These are phyloP conservation scores for Colletotrichum eremochloae DNA, from an alignment of 2,329 filamentous ascomycete genomes.

Conservation along the genomic window DNA sequence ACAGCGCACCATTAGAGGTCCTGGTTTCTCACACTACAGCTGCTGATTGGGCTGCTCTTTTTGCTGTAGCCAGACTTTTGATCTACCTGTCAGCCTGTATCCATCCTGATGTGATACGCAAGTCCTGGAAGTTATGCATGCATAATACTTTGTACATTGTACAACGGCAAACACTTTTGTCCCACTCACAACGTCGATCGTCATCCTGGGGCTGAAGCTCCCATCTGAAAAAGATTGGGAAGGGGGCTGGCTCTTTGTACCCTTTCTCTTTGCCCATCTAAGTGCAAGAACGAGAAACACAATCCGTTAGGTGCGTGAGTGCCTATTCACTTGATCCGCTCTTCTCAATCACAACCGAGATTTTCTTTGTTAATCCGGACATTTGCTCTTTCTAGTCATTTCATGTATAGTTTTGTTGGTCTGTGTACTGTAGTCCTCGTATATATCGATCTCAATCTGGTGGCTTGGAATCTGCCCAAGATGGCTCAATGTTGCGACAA, in stretches of 20 bases:
- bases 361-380: background rate
- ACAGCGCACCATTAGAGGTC: too few species aligned
- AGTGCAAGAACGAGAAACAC: background rate
- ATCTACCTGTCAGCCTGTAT: too few species aligned
- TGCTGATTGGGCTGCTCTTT: too few species aligned
- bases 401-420: background rate
- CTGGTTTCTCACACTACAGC: too few species aligned
- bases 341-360: background rate
- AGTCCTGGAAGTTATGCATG: background rate
- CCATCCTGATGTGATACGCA: background rate
- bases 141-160: background rate
- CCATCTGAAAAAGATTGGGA: background rate
- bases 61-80: too few species aligned
- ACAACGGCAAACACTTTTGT: too few species aligned
- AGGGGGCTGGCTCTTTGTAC: background rate
- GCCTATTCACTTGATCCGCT: background rate
- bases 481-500: slow-evolving; percentile 74
- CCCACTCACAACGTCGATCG: background rate
- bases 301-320: background rate
- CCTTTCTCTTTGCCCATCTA: background rate
- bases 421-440: background rate
- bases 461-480: slow-evolving; percentile 71
- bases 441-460: slow-evolving; percentile 27
- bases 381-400: background rate
- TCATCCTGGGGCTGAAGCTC: background rate